Base-by-base conservation (phyloP, 768 basidiomycete species). In the Auriscalpium microsporum region DNA sequence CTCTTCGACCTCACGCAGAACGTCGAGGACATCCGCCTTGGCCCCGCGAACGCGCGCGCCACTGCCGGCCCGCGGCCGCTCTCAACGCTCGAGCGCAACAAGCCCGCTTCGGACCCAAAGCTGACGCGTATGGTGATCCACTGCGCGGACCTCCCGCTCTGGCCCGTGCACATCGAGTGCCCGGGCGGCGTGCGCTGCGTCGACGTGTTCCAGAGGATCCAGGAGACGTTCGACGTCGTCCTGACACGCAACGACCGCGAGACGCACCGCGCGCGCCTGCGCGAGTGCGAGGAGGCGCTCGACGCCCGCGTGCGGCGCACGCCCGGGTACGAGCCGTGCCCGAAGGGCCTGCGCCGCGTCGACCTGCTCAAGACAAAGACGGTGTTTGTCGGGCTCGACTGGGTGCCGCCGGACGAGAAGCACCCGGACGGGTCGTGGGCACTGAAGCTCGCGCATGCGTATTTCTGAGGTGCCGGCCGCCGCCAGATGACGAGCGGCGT, bases 141-240 rank as follows among this genome's bases (percentile, higher is more conserved):
- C 17, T 78, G 78, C 57, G 66, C 56, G n/a, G 65, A 63, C 38
- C 71, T 72, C 67, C 68, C 71, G 13, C 63, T 64, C 37, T 74
- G 73, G 72, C 69, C 68, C 6, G 68, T 82, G 40, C 59, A 73
- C 52, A 73, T 81, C 55, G 71, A 72, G 48, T 72, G 75, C 38
- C 50, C 68, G 19, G 65, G 65, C 44, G 77, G 77, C 11, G 70
- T 85, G 54, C 68, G 76, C 13, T 78, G 81, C 61, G 72, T 78
- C 21, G 83, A 86, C 51, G 74, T 87, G 36, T 82, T 84, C 63
- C 66, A 75, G 53, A 78, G 75, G 10, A 82, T 87, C 28, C 76
- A 80, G 62, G 72, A 77, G 45, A 67, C 73, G 6, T 80, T 77
- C 57, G 66, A 74, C 48, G 65, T 69, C 38, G 72, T 70, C 8